Percentiles rank a stretch among this genome's conserved stretches.
Conservation (phyloP, 148 eudicot species). For the Polygonum maritimum region DNA sequence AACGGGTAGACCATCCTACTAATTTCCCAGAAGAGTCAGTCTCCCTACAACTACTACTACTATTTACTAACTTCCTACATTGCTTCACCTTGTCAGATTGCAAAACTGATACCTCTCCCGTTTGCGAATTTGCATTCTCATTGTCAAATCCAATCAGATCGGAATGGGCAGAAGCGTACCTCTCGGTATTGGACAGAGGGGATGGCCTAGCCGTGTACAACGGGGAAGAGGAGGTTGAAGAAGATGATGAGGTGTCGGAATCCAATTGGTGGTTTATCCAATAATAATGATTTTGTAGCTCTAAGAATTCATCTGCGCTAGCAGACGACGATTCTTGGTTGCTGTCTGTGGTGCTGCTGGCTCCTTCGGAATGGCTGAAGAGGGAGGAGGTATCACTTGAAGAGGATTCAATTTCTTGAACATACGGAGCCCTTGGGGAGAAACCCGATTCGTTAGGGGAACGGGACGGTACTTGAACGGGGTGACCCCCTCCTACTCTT, state of each 20-base stretch:
- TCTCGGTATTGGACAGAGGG: constrained; percentile 34
- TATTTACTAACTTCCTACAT: constrained; percentile 32
- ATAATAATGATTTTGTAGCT: constrained; percentile 8
- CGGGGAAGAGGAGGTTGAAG: constrained; percentile 43
- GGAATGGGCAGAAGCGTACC: constrained; percentile 30
- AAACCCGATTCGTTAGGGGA: constrained; percentile 4
- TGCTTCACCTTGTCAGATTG: constrained; percentile 28
- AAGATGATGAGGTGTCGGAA: constrained; percentile 48
- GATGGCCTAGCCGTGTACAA: constrained; percentile 26
- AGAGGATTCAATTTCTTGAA: constrained; percentile 31
- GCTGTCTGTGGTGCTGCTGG: constrained; percentile 38
- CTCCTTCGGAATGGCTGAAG: constrained; percentile 47
- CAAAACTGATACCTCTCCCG: constrained; percentile 27
- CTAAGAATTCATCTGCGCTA: constrained; percentile 39
- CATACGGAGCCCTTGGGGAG: background rate
- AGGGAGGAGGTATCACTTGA: constrained; percentile 56
- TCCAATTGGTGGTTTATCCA: constrained; percentile 31
- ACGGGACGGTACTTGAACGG: constrained; percentile 10
- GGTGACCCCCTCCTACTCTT: constrained; percentile 13
- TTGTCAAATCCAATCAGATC: constrained; percentile 7
- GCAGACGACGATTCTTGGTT: constrained; percentile 34
- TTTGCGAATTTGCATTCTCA: constrained; percentile 4
- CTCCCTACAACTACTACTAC: constrained; percentile 27
- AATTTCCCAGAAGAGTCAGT: constrained; percentile 23
- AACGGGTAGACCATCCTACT: constrained; percentile 30